phyloP scores from a whole-genome alignment of 805 yeast genomes.

The Nakazawaea wickerhamii region DNA sequence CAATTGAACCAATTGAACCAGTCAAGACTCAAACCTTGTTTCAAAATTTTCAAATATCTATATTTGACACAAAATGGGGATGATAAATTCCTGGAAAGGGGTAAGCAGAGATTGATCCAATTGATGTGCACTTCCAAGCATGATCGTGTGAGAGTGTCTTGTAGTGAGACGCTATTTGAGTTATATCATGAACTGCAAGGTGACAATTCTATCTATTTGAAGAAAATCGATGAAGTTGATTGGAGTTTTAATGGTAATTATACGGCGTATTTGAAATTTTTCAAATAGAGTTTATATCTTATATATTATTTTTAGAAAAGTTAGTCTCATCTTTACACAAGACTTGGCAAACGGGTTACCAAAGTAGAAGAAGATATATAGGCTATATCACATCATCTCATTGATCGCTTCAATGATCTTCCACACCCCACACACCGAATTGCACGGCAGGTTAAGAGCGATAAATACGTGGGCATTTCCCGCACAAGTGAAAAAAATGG shows the following conservation, averaged over 20 bases:
- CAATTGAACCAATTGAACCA: slow-evolving; percentile 44
- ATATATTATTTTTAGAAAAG: too few species aligned
- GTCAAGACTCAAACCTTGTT: slow-evolving; percentile 31
- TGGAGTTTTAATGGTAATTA: not conserved
- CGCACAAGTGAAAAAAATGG: too few species aligned
- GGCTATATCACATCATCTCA: too few species aligned
- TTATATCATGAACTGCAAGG: slow-evolving; percentile 2
- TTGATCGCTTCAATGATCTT: too few species aligned
- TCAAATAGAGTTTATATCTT: not conserved
- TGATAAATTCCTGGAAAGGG: slow-evolving; percentile 9
- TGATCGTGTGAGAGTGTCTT: not conserved
- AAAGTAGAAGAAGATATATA: too few species aligned
- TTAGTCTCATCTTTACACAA: too few species aligned
- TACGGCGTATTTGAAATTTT: not conserved
- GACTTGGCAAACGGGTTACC: too few species aligned
- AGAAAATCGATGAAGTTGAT: slow-evolving; percentile 3
- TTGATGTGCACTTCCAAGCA: slow-evolving; percentile 3
- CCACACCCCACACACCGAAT: too few species aligned
- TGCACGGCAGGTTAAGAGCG: too few species aligned
- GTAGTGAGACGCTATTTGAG: slow-evolving; percentile 9
- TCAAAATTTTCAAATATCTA: slow-evolving; percentile 40
- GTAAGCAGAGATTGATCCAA: slow-evolving; percentile 7
- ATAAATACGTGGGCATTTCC: too few species aligned
- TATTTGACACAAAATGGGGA: slow-evolving; percentile 13
- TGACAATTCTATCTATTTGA: not conserved